Evolutionary conservation across 169 alveolate species (phyloP).

Genomic region (Plasmodium falciparum): DNA sequence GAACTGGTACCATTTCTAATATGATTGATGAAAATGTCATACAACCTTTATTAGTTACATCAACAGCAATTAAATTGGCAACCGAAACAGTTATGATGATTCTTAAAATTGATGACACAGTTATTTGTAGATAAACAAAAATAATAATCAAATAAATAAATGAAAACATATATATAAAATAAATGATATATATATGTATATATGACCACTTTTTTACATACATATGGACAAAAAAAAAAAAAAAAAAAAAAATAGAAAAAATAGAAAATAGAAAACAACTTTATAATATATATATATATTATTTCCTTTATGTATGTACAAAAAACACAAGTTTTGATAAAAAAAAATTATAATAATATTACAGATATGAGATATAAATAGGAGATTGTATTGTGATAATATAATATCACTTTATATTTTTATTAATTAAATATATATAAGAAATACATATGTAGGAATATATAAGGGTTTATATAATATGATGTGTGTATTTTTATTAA

Average conservation of each 20-base stretch:
- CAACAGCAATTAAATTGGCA: constrained; percentile 96
- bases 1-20: constrained; percentile 90
- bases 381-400: too few relatives aligned
- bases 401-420: too few relatives aligned
- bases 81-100: constrained; percentile 99
- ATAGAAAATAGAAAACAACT: neutral
- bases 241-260: constrained; percentile 2
- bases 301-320: too few relatives aligned
- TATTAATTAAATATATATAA: too few relatives aligned
- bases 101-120: constrained; percentile 98
- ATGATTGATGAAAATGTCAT: constrained; percentile 95
- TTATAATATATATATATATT: too few relatives aligned
- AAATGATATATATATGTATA: neutral
- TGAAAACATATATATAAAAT: neutral
- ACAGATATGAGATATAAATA: too few relatives aligned
- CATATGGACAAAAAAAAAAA: neutral
- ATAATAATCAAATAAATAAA: neutral
- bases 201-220: neutral
- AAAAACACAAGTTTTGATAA: too few relatives aligned
- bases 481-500: too few relatives aligned
- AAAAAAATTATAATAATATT: too few relatives aligned
- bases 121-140: constrained; percentile 78
- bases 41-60: constrained; percentile 98
- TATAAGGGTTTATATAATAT: too few relatives aligned
- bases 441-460: too few relatives aligned